Conservation (phyloP, 2,329 filamentous ascomycete species). For the Sarocladium kiliense region DNA sequence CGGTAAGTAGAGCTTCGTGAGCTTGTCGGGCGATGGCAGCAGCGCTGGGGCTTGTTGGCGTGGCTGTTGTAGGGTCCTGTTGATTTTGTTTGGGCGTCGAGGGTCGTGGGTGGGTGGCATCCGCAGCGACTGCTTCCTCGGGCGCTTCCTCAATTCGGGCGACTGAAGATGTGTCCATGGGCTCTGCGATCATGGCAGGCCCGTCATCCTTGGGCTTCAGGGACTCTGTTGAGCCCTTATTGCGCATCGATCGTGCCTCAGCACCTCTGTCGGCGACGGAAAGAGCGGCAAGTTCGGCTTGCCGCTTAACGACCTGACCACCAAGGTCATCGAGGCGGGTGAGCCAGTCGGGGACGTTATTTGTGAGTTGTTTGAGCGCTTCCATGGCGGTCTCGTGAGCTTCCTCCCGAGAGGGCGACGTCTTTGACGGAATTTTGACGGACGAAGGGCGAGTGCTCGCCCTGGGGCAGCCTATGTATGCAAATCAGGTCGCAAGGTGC, state of each 20-base stretch:
- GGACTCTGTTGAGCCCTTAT: slow-evolving; percentile 50
- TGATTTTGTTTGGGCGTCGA: not conserved
- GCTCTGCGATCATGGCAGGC: slow-evolving; percentile 18
- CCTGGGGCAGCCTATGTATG: slow-evolving; percentile 1
- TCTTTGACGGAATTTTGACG: slow-evolving; percentile 10
- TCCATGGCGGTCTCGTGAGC: slow-evolving; percentile 42
- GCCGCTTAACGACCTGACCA: slow-evolving; percentile 55
- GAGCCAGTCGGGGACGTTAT: slow-evolving; percentile 56
- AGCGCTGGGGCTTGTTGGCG: slow-evolving; percentile 24
- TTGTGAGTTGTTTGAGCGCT: slow-evolving; percentile 48
- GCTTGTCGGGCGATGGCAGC: slow-evolving; percentile 21
- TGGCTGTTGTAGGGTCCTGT: slow-evolving; percentile 12
- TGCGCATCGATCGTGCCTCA: slow-evolving; percentile 39
- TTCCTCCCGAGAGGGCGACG: slow-evolving; percentile 3
- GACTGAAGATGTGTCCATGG: slow-evolving; percentile 9
- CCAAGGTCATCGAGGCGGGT: slow-evolving; percentile 54
- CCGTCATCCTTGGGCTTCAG: slow-evolving; percentile 44
- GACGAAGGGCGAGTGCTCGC: not conserved
- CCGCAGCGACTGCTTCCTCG: not conserved
- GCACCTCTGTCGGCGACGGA: slow-evolving; percentile 18
- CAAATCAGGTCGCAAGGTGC: not conserved
- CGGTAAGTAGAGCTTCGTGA: slow-evolving; percentile 36
- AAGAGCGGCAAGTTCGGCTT: slow-evolving; percentile 52
- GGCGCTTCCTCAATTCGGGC: not conserved
- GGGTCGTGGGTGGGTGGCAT: not conserved